Evolutionary conservation across 495 filamentous ascomycete species (phyloP), one percentile per base, ranked within the genome.

Genomic region (Hypoxylon cercidicola): DNA sequence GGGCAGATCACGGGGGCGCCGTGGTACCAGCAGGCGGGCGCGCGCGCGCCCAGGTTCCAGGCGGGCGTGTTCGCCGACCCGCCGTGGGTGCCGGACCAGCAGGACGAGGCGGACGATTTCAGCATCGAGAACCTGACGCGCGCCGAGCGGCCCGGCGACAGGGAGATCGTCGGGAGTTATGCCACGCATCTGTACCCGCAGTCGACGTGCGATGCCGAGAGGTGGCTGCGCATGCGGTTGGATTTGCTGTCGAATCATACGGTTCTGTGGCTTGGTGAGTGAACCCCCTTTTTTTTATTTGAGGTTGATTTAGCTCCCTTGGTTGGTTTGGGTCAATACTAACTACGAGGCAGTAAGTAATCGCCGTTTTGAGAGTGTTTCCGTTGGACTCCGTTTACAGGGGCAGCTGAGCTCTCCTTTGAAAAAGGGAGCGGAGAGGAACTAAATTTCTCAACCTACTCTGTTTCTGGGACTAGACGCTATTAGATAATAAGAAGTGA

Each of bases 71-170:
- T 74, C 25, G 70, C 70, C 0, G 72, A 74, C 48, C 72, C 72
- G 28, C 72, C 72, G 1, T 61, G 65, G 55, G 72, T 74, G 0
- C 72, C 66, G 3, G 72, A 74, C 37, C 72, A 74, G 46, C 70
- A 72, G 25, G 72, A 72, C 46, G 72, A 74, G 54, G 12, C 59
- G 12, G 72, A 74, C 40, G 70, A 74, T 18, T 72, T 74, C 50
- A 65, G 60, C 40, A 71, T 74, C 25, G 59, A 34, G 55, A 73
- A 73, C 12, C 28, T 73, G 23, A 73, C 71, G 58, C 83, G 88
- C 62, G 70, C 79, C 34, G 78, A 85, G 63, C 80, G 91, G 25
- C 73, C 93, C 7, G 76, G 80, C 61, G 90, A 96, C 60, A 19
- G 37, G 8, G 39, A 37, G 19, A 32, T 69, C 16, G 50, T 73